Base-by-base conservation (phyloP, 176 grass and related monocot species). In the Musa schizocarpa region DNA sequence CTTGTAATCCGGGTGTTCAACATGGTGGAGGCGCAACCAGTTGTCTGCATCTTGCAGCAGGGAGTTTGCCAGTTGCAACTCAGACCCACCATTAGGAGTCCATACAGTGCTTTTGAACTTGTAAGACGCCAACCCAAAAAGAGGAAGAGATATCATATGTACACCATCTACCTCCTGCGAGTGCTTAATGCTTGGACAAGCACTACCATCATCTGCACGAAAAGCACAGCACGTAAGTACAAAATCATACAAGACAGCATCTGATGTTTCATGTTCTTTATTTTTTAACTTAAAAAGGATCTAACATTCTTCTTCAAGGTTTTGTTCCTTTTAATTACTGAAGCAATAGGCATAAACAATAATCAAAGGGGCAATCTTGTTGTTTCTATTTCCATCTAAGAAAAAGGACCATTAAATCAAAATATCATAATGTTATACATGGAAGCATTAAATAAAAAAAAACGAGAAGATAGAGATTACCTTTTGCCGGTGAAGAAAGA, bases 51-150 rank as follows among this genome's bases (percentile, higher is more conserved):
- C 83, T 73, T 86, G 88, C 76, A 69, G 29, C 13, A 90, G 88
- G 6, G 73, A 83, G 8, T 58, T 76, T 0, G 66, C 83, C 20
- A 74, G 1, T 76, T 88, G 83, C 66, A 69, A 68, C 64, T 88
- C 75, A 4, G 2, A 24, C 14, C 74, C 67, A 54, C 86, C 71
- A 19, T 69, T 75, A 13, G 86, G 83, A 11, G 79, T 72, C 92
- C 83, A 96, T 57, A 79, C 70, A 70, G 76, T 50, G 8, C 54
- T 61, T 56, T 76, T 88, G 11, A 96, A 79, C 78, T 83, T 87
- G 78, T 91, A 96, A 55, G 83, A 84, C 25, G 83, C 86, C 55
- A 83, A 71, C 11, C 85, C 92, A 55, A 91, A 91, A 51, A 81
- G 24, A 10, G 76, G 86, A 1, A 91, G 79, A 14, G 71, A 78